phyloP scores from a whole-genome alignment of 2,329 filamentous ascomycete genomes.

The Pseudogymnoascus sp. region DNA sequence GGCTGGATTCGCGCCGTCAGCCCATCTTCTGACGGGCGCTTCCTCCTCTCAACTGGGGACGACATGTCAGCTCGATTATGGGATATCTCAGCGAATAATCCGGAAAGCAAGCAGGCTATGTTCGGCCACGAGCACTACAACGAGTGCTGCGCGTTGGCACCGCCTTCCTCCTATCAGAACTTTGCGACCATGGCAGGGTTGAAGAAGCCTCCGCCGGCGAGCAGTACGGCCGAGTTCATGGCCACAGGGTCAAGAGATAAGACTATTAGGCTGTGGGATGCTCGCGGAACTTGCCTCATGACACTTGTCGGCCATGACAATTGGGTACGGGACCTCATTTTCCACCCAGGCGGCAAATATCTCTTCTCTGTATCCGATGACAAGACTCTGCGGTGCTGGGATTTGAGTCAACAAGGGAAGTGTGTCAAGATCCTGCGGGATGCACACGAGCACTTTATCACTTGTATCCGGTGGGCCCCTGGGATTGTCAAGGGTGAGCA shows the following conservation, averaged over 20 bases:
- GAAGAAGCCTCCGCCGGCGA: conserved; percentile 69
- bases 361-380: conserved; percentile 80
- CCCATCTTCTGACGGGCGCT: conserved; percentile 75
- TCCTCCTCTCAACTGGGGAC: conserved; percentile 72
- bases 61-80: conserved; percentile 77
- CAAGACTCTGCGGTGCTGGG: conserved; percentile 90
- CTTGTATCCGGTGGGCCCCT: conserved; percentile 81
- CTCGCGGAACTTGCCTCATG: conserved; percentile 74
- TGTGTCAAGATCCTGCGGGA: conserved; percentile 76
- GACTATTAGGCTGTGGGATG: conserved; percentile 82
- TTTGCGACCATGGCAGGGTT: conserved; percentile 70
- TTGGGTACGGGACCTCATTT: conserved; percentile 79
- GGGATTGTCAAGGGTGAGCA: conserved; percentile 55
- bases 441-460: conserved; percentile 77
- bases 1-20: conserved; percentile 89
- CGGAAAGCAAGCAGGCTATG: conserved; percentile 58
- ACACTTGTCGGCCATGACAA: conserved; percentile 86
- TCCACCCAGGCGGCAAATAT: conserved; percentile 88
- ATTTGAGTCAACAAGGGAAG: conserved; percentile 80
- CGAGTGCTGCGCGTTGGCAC: conserved; percentile 81
- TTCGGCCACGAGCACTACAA: conserved; percentile 80
- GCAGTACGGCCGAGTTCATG: conserved; percentile 75
- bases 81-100: conserved; percentile 68
- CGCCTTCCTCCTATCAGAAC: conserved; percentile 67
- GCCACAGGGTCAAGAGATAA: conserved; percentile 88